Base-by-base conservation (phyloP, 495 filamentous ascomycete species). In the Xylaria grammica region DNA sequence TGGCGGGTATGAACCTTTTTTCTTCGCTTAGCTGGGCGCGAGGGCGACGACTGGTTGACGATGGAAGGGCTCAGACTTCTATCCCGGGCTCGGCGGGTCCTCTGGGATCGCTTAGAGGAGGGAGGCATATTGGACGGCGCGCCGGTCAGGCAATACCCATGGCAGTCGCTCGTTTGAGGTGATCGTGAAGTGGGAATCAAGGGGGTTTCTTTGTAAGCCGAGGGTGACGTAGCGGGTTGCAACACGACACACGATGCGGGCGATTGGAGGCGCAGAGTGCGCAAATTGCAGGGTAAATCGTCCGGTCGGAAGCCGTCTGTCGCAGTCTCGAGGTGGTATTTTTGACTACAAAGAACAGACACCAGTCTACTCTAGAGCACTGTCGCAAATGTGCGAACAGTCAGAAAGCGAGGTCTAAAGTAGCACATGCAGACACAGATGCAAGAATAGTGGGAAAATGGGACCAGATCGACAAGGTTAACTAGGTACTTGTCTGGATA, bases 1-100 rank as follows among this genome's bases (percentile, higher is more conserved):
- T 4, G 27, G 49, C 54, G 70, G 55, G 67, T 62, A 7, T 26
- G 64, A 78, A 90, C 89, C 87, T 90, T 90, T 79, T 87, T 90
- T 79, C 90, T 87, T 74, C 90, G 91, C 74, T 87, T 89, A 4
- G 87, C 84, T 6, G 89, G 89, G 57, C 88, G 87, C 71, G 85
- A 89, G 30, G 90, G 89, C 27, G 90, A 92, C 36, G 89, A 91
- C 51, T 77, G 75, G 22, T 81, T 78, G 26, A 65, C 69, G 22
- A 55, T 52, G 29, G 70, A 54, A 36, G 68, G 68, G 69, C 67
- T 68, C 26, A 32, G 75, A 68, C 66, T 81, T 72, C 68, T 64
- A 69, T 75, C 78, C 76, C 68, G 75, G 45, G 34, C 75, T 32
- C 77, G 70, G 61, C 77, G 77, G 56, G 69, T 63, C 69, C 78